Percentiles rank a stretch among this genome's conserved stretches.
phyloP scores from a whole-genome alignment of 2,329 filamentous ascomycete species.

The Diaporthe helianthi region DNA sequence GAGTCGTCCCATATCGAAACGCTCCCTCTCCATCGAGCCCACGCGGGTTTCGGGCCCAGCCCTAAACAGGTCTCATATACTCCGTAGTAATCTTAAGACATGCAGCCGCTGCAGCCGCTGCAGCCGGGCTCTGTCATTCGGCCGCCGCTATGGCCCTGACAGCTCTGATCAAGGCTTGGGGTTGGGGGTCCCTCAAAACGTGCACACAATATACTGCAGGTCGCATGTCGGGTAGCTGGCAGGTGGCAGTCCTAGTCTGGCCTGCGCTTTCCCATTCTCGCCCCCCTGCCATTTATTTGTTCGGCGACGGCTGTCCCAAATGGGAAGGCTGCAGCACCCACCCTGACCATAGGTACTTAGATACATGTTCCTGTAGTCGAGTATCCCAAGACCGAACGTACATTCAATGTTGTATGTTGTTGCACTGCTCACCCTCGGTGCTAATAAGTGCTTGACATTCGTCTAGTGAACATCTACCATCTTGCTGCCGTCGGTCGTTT shows the following conservation, averaged over 20 bases:
- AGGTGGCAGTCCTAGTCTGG: too few relatives aligned
- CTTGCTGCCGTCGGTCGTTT: too few relatives aligned
- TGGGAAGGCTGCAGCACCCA: neutral
- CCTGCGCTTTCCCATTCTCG: neutral
- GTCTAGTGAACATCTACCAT: too few relatives aligned
- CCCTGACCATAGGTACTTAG: too few relatives aligned
- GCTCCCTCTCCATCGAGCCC: neutral
- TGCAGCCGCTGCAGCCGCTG: slow-evolving; percentile 14
- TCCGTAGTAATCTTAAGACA: slow-evolving; percentile 16
- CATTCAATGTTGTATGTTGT: too few relatives aligned
- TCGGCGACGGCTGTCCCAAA: slow-evolving; percentile 2
- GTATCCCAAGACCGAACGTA: too few relatives aligned
- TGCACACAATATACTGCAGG: too few relatives aligned
- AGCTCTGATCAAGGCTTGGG: too few relatives aligned
- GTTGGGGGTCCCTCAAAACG: too few relatives aligned
- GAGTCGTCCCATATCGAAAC: neutral
- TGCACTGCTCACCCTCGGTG: too few relatives aligned
- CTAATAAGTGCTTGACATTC: too few relatives aligned
- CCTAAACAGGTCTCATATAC: slow-evolving; percentile 13
- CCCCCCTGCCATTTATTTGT: neutral
- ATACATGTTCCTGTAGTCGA: too few relatives aligned
- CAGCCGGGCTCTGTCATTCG: slow-evolving; percentile 2
- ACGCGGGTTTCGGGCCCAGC: slow-evolving; percentile 5
- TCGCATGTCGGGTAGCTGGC: neutral
- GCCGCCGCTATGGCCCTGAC: slow-evolving; percentile 4